Conservation (phyloP, 2,329 filamentous ascomycete species). For the Hymenoscyphus repandus region DNA sequence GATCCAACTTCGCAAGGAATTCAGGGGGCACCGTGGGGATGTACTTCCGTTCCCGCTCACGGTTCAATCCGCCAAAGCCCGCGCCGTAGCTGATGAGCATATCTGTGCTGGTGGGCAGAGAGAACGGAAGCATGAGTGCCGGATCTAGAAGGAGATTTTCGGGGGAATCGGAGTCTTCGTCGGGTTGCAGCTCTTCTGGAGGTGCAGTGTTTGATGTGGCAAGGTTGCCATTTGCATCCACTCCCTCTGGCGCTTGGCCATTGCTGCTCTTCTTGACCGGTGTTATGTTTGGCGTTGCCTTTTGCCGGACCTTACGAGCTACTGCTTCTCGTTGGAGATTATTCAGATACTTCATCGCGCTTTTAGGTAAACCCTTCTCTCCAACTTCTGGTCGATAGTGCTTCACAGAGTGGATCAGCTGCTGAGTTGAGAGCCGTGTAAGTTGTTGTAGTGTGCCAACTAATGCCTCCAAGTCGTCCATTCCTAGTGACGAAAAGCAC, state of each 20-base stretch:
- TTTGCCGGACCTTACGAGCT: slow-evolving; percentile 49
- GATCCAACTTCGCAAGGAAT: slow-evolving; percentile 81
- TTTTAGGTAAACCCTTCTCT: slow-evolving; percentile 85
- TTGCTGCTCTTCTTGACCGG: slow-evolving; percentile 35
- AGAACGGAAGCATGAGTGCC: slow-evolving; percentile 88
- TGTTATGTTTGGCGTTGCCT: slow-evolving; percentile 39
- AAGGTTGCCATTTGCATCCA: slow-evolving; percentile 36
- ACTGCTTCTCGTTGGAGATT: slow-evolving; percentile 72
- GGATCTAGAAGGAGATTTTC: slow-evolving; percentile 80
- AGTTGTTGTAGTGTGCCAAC: slow-evolving; percentile 86
- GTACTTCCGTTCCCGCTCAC: slow-evolving; percentile 89
- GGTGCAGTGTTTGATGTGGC: slow-evolving; percentile 17
- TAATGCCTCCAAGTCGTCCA: slow-evolving; percentile 81
- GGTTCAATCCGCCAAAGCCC: slow-evolving; percentile 87
- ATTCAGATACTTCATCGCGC: slow-evolving; percentile 78
- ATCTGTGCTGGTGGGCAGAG: slow-evolving; percentile 91
- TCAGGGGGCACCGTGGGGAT: slow-evolving; percentile 93
- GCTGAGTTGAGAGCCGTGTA: slow-evolving; percentile 75
- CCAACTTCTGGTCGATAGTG: slow-evolving; percentile 94
- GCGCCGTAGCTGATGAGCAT: slow-evolving; percentile 96
- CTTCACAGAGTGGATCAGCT: slow-evolving; percentile 85
- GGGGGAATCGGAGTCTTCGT: slow-evolving; percentile 62
- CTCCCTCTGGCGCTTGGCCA: slow-evolving; percentile 39
- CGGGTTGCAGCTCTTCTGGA: slow-evolving; percentile 22
- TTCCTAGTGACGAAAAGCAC: slow-evolving; percentile 86